A percentile compares a stretch with the other conserved stretches of the same genome.
Conservation (phyloP, 345 rosid genomes). For the Ricinus communis region DNA sequence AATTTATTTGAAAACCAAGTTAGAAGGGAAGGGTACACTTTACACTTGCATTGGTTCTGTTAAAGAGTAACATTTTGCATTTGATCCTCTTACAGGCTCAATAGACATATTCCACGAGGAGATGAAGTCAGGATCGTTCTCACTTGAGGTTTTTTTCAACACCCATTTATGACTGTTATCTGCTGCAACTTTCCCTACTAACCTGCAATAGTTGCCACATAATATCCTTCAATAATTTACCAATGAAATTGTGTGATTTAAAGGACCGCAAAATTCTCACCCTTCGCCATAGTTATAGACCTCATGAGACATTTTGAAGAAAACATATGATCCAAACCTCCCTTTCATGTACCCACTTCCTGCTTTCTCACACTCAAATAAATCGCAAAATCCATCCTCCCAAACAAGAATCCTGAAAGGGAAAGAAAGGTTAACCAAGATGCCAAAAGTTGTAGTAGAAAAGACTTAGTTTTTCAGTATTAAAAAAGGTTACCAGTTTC, state of each 20-base stretch:
- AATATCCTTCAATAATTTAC: background rate
- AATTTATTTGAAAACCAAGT: conserved; percentile 2
- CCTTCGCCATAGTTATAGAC: conserved; percentile 78
- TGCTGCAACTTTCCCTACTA: conserved; percentile 75
- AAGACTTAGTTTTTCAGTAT: background rate
- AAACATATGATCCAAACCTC: conserved; percentile 60
- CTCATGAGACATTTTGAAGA: conserved; percentile 83
- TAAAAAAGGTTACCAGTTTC: conserved; percentile 57
- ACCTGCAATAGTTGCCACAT: conserved; percentile 35
- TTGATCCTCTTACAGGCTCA: conserved; percentile 56
- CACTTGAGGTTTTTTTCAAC: conserved; percentile 43
- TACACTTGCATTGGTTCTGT: background rate
- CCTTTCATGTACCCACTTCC: conserved; percentile 46
- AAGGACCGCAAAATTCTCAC: conserved; percentile 28
- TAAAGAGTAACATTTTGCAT: background rate
- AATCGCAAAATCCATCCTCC: conserved; percentile 80
- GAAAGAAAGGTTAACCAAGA: background rate
- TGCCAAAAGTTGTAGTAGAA: background rate
- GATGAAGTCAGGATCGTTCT: conserved; percentile 42
- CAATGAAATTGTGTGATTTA: background rate
- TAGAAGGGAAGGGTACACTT: background rate
- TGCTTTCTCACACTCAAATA: conserved; percentile 52
- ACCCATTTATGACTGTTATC: conserved; percentile 78
- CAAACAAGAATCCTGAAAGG: conserved; percentile 66
- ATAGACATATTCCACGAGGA: conserved; percentile 52